These are phyloP conservation scores for Rhizophagus sp. DNA, from an alignment of 192 early-diverging fungal species.

Conservation along the genomic window DNA sequence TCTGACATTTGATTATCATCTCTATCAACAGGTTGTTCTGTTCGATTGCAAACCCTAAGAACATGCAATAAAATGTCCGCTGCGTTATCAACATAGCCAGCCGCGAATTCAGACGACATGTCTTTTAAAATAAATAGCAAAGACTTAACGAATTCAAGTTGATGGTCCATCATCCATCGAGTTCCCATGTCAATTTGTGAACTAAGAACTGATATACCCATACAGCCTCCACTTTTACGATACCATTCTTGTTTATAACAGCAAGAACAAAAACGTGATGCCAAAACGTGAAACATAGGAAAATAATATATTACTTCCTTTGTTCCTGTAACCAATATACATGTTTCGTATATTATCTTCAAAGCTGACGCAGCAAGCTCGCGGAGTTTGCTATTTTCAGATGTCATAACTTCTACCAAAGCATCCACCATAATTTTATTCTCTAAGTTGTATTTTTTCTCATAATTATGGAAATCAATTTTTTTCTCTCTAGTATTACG, in stretches of 20 bases:
- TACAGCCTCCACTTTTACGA: constrained; percentile 86
- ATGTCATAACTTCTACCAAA: constrained; percentile 75
- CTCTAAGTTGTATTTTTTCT: constrained; percentile 51
- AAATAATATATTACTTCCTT: constrained; percentile 65
- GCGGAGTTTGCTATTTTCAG: constrained; percentile 60
- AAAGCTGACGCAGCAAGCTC: constrained; percentile 67
- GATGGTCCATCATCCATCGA: constrained; percentile 91
- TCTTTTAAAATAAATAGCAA: constrained; percentile 96
- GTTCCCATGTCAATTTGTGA: constrained; percentile 82
- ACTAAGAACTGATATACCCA: constrained; percentile 82
- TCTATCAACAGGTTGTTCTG: constrained; percentile 33
- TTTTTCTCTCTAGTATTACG: constrained; percentile 45
- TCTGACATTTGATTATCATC: constrained; percentile 51
- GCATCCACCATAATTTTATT: constrained; percentile 77
- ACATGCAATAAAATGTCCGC: constrained; percentile 73
- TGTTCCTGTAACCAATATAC: constrained; percentile 52
- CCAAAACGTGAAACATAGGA: constrained; percentile 75
- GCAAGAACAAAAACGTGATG: constrained; percentile 82
- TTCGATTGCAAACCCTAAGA: constrained; percentile 67
- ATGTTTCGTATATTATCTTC: constrained; percentile 63
- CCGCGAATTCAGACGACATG: constrained; percentile 73
- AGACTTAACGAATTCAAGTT: constrained; percentile 91
- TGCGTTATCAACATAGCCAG: constrained; percentile 71
- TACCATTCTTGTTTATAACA: constrained; percentile 91
- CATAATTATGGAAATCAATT: constrained; percentile 52